These are phyloP conservation scores for Claviceps fusiformis DNA, from an alignment of 2,329 filamentous ascomycete genomes.

Conservation along the genomic window DNA sequence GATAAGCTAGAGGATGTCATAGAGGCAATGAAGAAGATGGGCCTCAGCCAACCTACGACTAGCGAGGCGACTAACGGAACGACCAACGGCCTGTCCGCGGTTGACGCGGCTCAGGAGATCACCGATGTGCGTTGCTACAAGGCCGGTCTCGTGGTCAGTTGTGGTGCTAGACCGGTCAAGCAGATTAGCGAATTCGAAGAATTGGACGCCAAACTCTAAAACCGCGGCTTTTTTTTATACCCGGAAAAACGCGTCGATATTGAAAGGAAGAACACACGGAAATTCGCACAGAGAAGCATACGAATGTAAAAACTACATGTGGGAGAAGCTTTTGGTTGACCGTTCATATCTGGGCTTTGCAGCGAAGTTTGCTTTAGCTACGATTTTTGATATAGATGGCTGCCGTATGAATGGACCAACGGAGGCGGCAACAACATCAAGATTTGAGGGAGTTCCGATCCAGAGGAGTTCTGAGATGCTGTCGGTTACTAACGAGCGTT, in stretches of 20 bases:
- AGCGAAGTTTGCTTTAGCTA: not conserved
- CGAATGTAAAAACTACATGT: not conserved
- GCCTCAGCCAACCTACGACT: slow-evolving; percentile 21
- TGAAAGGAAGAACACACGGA: not conserved
- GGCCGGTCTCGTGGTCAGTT: slow-evolving; percentile 56
- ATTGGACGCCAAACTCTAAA: slow-evolving; percentile 61
- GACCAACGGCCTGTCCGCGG: slow-evolving; percentile 28
- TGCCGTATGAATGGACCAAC: not conserved
- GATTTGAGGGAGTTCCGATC: not conserved
- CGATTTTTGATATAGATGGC: not conserved
- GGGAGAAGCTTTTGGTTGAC: not conserved
- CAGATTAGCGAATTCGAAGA: slow-evolving; percentile 81
- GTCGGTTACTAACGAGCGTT: not conserved
- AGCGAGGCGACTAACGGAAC: slow-evolving; percentile 19
- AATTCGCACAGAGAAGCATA: not conserved
- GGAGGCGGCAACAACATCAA: not conserved
- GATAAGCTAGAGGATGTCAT: slow-evolving; percentile 37
- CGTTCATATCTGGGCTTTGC: not conserved
- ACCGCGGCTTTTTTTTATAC: not conserved
- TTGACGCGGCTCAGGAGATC: slow-evolving; percentile 42
- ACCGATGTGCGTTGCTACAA: slow-evolving; percentile 72
- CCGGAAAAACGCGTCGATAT: not conserved
- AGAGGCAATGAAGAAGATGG: slow-evolving; percentile 30
- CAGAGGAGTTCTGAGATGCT: no score
- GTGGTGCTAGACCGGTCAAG: slow-evolving; percentile 57